Conservation (phyloP, 345 rosid genomes). For the Pugionium dolabratum region DNA sequence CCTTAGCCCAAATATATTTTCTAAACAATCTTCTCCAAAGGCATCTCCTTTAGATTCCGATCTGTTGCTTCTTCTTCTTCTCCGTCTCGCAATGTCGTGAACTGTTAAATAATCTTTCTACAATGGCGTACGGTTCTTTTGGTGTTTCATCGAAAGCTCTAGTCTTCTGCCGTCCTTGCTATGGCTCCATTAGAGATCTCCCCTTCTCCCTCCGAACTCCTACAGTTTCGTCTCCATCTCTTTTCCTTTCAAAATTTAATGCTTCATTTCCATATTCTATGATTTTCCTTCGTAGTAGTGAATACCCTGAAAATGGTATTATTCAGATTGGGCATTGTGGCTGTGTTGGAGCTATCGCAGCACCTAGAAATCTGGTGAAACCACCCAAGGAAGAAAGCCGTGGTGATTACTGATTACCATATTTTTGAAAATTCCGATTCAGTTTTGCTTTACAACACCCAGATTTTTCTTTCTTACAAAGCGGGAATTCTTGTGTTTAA, state of each 20-base stretch:
- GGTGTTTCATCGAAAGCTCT: conserved; percentile 38
- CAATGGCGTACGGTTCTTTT: conserved; percentile 38
- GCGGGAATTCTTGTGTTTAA: neutral
- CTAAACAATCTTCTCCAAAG: conserved; percentile 1
- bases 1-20: conserved; percentile 4
- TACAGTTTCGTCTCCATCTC: conserved; percentile 37
- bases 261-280: neutral
- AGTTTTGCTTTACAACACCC: neutral
- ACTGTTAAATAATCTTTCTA: conserved; percentile 27
- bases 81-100: conserved; percentile 29
- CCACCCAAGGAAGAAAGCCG: conserved; percentile 38
- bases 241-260: neutral
- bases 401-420: conserved; percentile 16
- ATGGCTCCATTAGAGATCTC: conserved; percentile 41
- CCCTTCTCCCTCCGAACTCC: conserved; percentile 40
- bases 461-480: neutral
- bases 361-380: conserved; percentile 35
- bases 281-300: neutral
- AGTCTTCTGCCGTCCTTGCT: conserved; percentile 39
- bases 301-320: neutral
- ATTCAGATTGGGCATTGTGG: conserved; percentile 43
- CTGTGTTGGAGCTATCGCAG: conserved; percentile 36
- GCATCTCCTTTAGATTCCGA: conserved; percentile 28
- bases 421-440: conserved; percentile 2
- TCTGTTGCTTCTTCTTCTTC: conserved; percentile 13